Evolutionary conservation across 2,329 filamentous ascomycete genomes (phyloP).

Genomic region (Colletotrichum sp.): DNA sequence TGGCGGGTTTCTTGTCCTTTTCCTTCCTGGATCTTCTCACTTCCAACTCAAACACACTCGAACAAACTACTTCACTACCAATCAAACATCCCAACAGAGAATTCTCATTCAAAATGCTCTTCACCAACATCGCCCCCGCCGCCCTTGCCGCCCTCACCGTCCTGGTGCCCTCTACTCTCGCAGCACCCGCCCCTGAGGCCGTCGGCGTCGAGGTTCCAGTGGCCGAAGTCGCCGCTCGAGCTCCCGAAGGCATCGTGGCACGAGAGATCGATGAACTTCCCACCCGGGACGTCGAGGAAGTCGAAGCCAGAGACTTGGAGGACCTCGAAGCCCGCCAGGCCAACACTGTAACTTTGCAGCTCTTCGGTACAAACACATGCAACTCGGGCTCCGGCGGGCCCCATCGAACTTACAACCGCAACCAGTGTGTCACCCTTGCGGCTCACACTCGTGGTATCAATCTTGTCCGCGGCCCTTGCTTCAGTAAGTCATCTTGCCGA

Average conservation of each 20-base stretch:
- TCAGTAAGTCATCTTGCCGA: background rate
- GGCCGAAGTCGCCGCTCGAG: background rate
- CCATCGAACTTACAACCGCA: background rate
- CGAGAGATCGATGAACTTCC: background rate
- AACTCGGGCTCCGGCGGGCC: background rate
- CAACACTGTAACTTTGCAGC: background rate
- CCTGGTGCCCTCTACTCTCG: background rate
- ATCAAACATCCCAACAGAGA: background rate
- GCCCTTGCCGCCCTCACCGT: background rate
- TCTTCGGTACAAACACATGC: background rate
- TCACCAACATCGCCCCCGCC: background rate
- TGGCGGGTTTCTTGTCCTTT: background rate
- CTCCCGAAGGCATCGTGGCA: background rate
- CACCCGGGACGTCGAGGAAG: background rate
- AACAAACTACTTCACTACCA: background rate
- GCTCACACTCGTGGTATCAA: background rate
- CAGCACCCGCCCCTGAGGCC: background rate
- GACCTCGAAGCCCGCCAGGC: background rate
- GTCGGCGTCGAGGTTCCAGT: background rate
- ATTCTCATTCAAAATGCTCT: background rate
- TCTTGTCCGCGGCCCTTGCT: background rate
- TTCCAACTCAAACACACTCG: background rate
- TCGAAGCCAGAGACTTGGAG: background rate
- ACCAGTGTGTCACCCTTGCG: background rate
- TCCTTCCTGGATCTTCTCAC: background rate